These are phyloP conservation scores for Lactarius hengduanensis DNA, from an alignment of 768 basidiomycete genomes.

Conservation along the genomic window DNA sequence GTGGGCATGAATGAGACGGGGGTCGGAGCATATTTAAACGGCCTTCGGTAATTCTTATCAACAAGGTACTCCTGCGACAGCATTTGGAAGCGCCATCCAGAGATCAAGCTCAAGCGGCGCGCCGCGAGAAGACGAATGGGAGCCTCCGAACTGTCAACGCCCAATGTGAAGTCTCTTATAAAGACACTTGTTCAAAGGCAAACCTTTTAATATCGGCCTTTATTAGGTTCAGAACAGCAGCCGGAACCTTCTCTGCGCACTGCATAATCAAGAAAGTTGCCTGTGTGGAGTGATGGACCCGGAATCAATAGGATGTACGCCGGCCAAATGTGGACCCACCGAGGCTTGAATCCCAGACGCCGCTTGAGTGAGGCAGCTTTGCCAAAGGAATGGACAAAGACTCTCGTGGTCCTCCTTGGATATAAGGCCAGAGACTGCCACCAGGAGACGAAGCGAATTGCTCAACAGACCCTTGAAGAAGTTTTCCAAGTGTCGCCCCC, in stretches of 20 bases:
- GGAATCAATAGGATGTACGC: background rate
- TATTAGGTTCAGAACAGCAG: conserved; percentile 5
- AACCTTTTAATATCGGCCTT: conserved; percentile 24
- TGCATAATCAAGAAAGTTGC: conserved; percentile 37
- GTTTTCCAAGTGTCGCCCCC: conserved; percentile 13
- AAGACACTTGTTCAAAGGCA: background rate
- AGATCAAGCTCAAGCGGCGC: conserved; percentile 52
- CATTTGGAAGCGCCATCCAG: conserved; percentile 70
- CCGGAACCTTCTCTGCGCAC: conserved; percentile 16
- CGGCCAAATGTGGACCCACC: conserved; percentile 40
- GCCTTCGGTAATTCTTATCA: conserved; percentile 58
- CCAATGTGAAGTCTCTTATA: conserved; percentile 7
- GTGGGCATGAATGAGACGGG: conserved; percentile 74
- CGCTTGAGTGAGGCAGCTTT: conserved; percentile 43
- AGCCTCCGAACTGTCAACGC: conserved; percentile 45
- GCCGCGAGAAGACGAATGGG: conserved; percentile 51
- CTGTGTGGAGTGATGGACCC: background rate
- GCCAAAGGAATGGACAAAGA: conserved; percentile 60
- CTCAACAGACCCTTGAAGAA: conserved; percentile 28
- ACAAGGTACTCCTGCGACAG: conserved; percentile 57
- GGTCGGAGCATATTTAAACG: conserved; percentile 69
- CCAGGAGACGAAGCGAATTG: conserved; percentile 57
- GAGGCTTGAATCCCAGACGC: conserved; percentile 45
- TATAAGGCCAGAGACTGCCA: conserved; percentile 57
- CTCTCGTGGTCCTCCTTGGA: conserved; percentile 47